Percentiles rank a stretch among this genome's conserved stretches.
These are phyloP conservation scores for Conringia planisiliqua DNA, from an alignment of 345 rosid genomes.

Conservation along the genomic window DNA sequence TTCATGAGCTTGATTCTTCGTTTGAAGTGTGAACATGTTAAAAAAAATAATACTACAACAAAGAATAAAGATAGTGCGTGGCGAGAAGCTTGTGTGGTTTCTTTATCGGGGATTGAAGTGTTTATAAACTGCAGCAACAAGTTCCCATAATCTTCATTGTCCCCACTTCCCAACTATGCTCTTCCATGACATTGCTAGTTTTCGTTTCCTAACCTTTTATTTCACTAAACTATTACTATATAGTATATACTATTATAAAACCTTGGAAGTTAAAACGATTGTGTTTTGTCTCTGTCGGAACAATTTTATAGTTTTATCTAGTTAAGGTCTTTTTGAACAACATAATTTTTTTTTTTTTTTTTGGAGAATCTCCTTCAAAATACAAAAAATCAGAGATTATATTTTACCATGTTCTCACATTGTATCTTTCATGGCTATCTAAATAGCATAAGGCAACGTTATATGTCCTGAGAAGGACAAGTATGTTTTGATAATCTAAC, in stretches of 20 bases:
- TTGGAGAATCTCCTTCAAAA: too few relatives aligned
- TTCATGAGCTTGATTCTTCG: not conserved
- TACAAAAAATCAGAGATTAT: too few relatives aligned
- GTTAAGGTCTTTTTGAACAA: too few relatives aligned
- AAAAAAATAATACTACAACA: not conserved
- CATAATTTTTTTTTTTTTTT: too few relatives aligned
- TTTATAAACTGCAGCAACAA: not conserved
- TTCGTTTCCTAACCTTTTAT: not conserved
- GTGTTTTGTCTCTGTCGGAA: not conserved
- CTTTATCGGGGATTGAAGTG: not conserved
- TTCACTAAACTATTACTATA: not conserved
- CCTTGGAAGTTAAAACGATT: conserved; percentile 1
- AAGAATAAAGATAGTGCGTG: not conserved
- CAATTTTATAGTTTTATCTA: not conserved
- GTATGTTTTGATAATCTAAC: too few relatives aligned
- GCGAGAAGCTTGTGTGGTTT: not conserved
- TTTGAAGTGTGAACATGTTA: not conserved
- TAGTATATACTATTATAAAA: not conserved
- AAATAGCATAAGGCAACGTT: too few relatives aligned
- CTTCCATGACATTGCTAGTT: not conserved
- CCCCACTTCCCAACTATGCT: not conserved
- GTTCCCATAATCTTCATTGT: conserved; percentile 3
- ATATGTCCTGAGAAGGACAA: too few relatives aligned
- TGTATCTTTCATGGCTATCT: too few relatives aligned
- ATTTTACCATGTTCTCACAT: too few relatives aligned